Evolutionary conservation across 371 early-diverging fungal genomes (phyloP), one percentile per base, ranked within the genome.

Genomic region (Mortierella sp.): DNA sequence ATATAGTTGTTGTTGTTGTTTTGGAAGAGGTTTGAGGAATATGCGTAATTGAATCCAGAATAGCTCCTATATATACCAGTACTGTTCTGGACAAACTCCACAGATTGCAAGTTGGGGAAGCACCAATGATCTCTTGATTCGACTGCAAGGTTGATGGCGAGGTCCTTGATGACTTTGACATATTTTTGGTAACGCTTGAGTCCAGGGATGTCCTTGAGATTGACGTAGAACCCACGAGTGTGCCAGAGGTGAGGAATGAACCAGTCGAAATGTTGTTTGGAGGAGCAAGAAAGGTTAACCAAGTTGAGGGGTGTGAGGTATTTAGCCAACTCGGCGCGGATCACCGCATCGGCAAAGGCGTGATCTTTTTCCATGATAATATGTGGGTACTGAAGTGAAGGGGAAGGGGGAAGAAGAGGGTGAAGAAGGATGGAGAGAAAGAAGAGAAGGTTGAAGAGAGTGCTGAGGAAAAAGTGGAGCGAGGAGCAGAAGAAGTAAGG

Each of bases 141-240:
- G 25, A 62, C 62, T 5, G 62, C 62, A 37, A 62, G 62, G 62
- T 62, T 62, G 53, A 62, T 62, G 23, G 62, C 26, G 62, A 62
- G 18, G 18, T 62, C 51, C 51, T 62, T 19, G 62, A 62, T 62
- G 53, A 62, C 62, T 23, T 52, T 62, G 62, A 62, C 53, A 52
- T 62, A 43, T 12, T 62, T 30, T 23, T 62, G 62, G 44, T 62
- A 62, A 30, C 62, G 62, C 16, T 62, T 62, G 62, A 62, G 62
- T 16, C 62, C 62, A 1, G 50, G 52, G 52, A 62, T 62, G 37
- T 52, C 1, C 2, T 50, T 62, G 62, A 62, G 25, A 37, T 62
- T 62, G 50, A 51, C 51, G 37, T 62, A 50, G 62, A 62, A 62
- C 51, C 23, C 43, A 30, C 62, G 62, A 29, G 62, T 62, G 62